Evolutionary conservation across 805 yeast genomes (phyloP).

Genomic region (Priceomyces carsonii): DNA sequence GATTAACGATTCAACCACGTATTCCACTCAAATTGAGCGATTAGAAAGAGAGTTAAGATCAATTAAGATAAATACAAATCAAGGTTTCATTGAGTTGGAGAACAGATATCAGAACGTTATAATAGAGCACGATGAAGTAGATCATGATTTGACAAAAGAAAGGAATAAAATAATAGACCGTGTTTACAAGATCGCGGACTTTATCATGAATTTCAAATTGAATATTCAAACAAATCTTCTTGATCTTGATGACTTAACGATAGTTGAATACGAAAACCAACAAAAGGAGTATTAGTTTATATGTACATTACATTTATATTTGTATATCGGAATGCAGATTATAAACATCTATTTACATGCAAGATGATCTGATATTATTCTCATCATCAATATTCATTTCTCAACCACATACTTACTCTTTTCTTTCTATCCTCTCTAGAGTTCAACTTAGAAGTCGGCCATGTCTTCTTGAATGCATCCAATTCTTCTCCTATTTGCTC

Average conservation of each 20-base stretch:
- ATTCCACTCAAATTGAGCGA: conserved; percentile 65
- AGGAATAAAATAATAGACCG: conserved; percentile 52
- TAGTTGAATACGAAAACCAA: conserved; percentile 20
- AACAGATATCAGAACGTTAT: conserved; percentile 49
- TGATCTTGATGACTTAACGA: conserved; percentile 51
- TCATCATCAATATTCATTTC: conserved; percentile 51
- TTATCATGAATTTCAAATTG: conserved; percentile 63
- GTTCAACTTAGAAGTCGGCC: conserved; percentile 48
- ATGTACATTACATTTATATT: conserved; percentile 6
- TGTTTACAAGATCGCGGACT: conserved; percentile 58
- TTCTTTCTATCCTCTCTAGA: conserved; percentile 60
- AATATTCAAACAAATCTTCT: conserved; percentile 66
- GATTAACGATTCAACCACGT: conserved; percentile 52
- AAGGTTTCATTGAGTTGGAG: conserved; percentile 49
- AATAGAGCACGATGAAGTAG: conserved; percentile 52
- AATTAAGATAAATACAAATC: conserved; percentile 48
- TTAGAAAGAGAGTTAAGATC: conserved; percentile 57
- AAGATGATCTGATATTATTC: neutral
- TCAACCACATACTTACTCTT: conserved; percentile 64
- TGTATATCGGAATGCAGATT: conserved; percentile 6
- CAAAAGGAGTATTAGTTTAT: conserved; percentile 7
- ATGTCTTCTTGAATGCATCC: conserved; percentile 42
- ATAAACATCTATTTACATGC: conserved; percentile 8
- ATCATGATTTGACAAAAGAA: conserved; percentile 46
- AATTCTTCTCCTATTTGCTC: conserved; percentile 50